Evolutionary conservation across 2,329 filamentous ascomycete genomes (phyloP).

Genomic region (Venturia pyrina): DNA sequence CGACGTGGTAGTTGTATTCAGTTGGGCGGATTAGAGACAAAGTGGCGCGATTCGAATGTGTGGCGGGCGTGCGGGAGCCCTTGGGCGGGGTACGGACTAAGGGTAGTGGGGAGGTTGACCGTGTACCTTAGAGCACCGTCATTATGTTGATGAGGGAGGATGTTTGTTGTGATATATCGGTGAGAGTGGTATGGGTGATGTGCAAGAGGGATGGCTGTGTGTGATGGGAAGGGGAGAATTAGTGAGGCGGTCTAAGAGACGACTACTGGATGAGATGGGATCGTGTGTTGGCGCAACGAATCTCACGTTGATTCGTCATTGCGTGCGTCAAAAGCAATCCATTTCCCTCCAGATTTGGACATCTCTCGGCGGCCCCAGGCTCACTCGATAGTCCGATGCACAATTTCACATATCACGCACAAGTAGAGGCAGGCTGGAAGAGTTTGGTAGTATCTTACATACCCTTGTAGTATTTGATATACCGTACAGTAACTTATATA

Average conservation of each 20-base stretch:
- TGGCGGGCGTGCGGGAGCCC: no score
- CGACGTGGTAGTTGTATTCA: neutral
- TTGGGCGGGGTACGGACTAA: neutral
- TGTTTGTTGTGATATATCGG: neutral
- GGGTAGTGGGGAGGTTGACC: neutral
- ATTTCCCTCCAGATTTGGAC: neutral
- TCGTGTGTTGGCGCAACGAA: neutral
- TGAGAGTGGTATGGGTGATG: neutral
- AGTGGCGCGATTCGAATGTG: no score
- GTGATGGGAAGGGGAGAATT: neutral
- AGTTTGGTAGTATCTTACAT: no score
- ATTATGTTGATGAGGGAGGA: neutral
- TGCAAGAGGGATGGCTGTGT: neutral
- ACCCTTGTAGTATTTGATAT: no score
- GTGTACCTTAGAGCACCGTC: neutral
- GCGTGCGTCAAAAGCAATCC: constrained; percentile 2
- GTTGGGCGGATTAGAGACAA: neutral
- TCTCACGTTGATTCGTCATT: constrained; percentile 1
- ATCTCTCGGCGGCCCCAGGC: no score
- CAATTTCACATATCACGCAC: no score
- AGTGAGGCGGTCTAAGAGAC: neutral
- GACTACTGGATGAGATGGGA: neutral
- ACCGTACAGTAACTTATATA: no score
- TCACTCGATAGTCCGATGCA: no score
- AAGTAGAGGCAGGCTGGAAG: no score